A percentile compares a stretch with the other conserved stretches of the same genome.
These are phyloP conservation scores for Suillus bovinus DNA, from an alignment of 768 basidiomycete genomes.

Conservation along the genomic window DNA sequence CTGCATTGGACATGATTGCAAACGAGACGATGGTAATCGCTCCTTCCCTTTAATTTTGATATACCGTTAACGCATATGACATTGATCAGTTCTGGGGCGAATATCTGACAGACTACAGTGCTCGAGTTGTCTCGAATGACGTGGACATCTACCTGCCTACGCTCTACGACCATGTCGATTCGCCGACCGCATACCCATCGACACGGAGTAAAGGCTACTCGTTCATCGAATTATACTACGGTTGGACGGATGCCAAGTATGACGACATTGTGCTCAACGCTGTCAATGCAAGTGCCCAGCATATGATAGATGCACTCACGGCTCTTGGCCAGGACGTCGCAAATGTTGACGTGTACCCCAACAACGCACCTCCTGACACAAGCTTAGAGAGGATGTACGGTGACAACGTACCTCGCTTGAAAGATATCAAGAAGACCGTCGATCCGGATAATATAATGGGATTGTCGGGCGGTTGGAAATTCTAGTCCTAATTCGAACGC, in stretches of 20 bases:
- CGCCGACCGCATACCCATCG: constrained; percentile 46
- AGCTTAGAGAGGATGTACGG: background rate
- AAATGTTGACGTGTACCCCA: background rate
- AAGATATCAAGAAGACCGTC: background rate
- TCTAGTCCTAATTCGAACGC: background rate
- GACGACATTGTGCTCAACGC: background rate
- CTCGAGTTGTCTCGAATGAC: constrained; percentile 15
- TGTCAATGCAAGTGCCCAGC: background rate
- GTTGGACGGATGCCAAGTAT: background rate
- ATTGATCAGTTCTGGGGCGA: background rate
- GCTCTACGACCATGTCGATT: constrained; percentile 37
- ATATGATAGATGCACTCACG: background rate
- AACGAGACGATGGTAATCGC: background rate
- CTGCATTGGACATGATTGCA: background rate
- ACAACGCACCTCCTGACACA: background rate
- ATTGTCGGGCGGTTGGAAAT: background rate
- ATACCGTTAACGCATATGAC: background rate
- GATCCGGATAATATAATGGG: background rate
- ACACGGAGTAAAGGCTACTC: constrained; percentile 22
- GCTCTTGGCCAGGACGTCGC: background rate
- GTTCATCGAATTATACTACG: background rate
- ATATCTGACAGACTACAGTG: background rate
- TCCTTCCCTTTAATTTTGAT: background rate
- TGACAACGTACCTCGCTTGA: background rate
- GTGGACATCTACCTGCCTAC: constrained; percentile 51